A percentile compares a stretch with the other conserved stretches of the same genome.
Conservation (phyloP, 345 rosid species). For the Microcos paniculata region DNA sequence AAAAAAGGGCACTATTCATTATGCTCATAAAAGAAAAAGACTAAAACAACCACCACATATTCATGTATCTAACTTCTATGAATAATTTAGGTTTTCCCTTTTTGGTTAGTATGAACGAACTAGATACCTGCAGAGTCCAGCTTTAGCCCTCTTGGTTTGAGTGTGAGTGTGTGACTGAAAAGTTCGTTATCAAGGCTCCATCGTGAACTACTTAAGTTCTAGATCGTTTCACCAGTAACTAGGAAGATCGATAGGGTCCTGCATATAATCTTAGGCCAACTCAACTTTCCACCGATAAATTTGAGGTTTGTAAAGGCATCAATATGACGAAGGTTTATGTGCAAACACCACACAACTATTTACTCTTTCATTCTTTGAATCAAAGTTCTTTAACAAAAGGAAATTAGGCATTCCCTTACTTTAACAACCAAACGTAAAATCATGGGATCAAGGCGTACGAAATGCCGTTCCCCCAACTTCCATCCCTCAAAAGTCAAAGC, state of each 20-base stretch:
- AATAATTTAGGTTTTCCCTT: neutral
- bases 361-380: too few relatives aligned
- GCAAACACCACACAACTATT: too few relatives aligned
- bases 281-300: neutral
- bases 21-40: neutral
- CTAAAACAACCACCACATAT: constrained; percentile 1
- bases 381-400: too few relatives aligned
- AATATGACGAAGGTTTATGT: too few relatives aligned
- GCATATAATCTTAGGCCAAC: neutral
- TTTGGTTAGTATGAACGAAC: neutral
- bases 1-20: neutral
- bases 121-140: neutral
- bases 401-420: too few relatives aligned
- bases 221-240: neutral
- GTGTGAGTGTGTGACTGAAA: too few relatives aligned
- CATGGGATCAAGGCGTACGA: neutral
- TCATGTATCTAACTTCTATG: neutral
- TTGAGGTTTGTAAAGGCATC: too few relatives aligned
- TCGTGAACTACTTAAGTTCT: neutral
- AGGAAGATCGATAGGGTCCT: neutral
- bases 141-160: neutral
- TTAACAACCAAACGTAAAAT: too few relatives aligned
- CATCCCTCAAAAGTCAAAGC: neutral
- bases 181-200: neutral
- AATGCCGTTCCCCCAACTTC: neutral